phyloP scores from a whole-genome alignment of 2,329 filamentous ascomycete species.

The Tolypocladium amazonense region DNA sequence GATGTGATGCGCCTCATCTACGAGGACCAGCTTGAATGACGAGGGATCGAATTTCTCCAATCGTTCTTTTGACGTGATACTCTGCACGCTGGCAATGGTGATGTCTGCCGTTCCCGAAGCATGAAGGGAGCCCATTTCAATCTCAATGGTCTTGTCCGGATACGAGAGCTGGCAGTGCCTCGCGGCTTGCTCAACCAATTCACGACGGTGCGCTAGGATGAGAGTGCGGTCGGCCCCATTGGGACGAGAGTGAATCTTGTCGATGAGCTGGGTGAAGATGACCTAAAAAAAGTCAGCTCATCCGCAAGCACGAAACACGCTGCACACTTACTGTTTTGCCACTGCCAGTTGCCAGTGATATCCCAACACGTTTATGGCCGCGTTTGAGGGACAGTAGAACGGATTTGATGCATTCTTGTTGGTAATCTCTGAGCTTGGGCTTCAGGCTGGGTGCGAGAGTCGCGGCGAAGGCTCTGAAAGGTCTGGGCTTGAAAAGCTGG shows the following conservation, averaged over 20 bases:
- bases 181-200: constrained; percentile 90
- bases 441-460: constrained; percentile 12
- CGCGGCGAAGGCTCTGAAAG: constrained; percentile 13
- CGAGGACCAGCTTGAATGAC: constrained; percentile 79
- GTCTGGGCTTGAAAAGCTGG: constrained; percentile 2
- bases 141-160: constrained; percentile 68
- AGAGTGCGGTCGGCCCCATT: constrained; percentile 60
- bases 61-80: constrained; percentile 65
- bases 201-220: constrained; percentile 83
- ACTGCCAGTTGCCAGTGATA: constrained; percentile 79
- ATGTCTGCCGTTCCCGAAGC: constrained; percentile 81
- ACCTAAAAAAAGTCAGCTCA: constrained; percentile 41
- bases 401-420: constrained; percentile 83
- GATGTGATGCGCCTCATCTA: constrained; percentile 96
- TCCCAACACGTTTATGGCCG: constrained; percentile 69
- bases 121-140: constrained; percentile 77
- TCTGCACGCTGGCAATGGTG: constrained; percentile 83
- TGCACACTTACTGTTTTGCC: constrained; percentile 64
- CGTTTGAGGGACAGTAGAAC: constrained; percentile 58
- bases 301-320: neutral
- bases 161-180: constrained; percentile 74
- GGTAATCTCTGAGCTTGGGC: constrained; percentile 67
- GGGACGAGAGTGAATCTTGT: constrained; percentile 50
- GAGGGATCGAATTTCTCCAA: constrained; percentile 73
- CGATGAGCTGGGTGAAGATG: constrained; percentile 92